A percentile compares a stretch with the other conserved stretches of the same genome.
Conservation (phyloP, 495 filamentous ascomycete species). For the Podospora conica region DNA sequence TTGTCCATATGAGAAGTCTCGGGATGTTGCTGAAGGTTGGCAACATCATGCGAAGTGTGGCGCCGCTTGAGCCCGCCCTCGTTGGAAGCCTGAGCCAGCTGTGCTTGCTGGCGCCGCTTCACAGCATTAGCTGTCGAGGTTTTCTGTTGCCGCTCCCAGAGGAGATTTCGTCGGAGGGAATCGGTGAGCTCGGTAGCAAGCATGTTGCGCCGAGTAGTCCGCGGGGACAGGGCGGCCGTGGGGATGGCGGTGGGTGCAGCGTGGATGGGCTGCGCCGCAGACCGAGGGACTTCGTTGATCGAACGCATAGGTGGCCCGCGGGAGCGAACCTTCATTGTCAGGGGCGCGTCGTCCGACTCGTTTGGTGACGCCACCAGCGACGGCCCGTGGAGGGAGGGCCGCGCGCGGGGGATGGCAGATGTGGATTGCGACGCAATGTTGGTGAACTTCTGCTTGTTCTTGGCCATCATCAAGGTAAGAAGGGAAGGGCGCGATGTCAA, state of each 20-base stretch:
- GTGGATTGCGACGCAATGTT: slow-evolving; percentile 70
- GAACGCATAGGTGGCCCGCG: slow-evolving; percentile 43
- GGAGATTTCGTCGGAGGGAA: slow-evolving; percentile 36
- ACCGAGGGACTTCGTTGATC: slow-evolving; percentile 63
- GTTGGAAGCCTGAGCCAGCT: not conserved
- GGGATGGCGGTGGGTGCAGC: slow-evolving; percentile 62
- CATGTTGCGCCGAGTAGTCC: slow-evolving; percentile 95
- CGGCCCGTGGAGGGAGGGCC: slow-evolving; percentile 64
- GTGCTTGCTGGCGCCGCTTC: not conserved
- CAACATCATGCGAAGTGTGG: slow-evolving; percentile 85
- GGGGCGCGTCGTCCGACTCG: slow-evolving; percentile 57
- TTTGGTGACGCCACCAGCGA: slow-evolving; percentile 68
- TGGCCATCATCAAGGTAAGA: slow-evolving; percentile 80
- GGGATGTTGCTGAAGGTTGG: slow-evolving; percentile 74
- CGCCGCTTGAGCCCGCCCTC: slow-evolving; percentile 60
- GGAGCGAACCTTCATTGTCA: slow-evolving; percentile 57
- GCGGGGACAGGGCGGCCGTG: slow-evolving; percentile 68
- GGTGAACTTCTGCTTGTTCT: slow-evolving; percentile 53
- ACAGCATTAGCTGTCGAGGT: slow-evolving; percentile 81
- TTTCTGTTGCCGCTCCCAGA: slow-evolving; percentile 48
- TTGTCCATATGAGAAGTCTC: slow-evolving; percentile 43
- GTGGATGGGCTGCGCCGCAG: slow-evolving; percentile 72
- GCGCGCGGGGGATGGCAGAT: slow-evolving; percentile 67
- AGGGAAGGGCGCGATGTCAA: slow-evolving; percentile 81
- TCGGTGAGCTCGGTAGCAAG: slow-evolving; percentile 76